Conservation (phyloP, 2,329 filamentous ascomycete genomes). For the Trichoderma brevicompactum region DNA sequence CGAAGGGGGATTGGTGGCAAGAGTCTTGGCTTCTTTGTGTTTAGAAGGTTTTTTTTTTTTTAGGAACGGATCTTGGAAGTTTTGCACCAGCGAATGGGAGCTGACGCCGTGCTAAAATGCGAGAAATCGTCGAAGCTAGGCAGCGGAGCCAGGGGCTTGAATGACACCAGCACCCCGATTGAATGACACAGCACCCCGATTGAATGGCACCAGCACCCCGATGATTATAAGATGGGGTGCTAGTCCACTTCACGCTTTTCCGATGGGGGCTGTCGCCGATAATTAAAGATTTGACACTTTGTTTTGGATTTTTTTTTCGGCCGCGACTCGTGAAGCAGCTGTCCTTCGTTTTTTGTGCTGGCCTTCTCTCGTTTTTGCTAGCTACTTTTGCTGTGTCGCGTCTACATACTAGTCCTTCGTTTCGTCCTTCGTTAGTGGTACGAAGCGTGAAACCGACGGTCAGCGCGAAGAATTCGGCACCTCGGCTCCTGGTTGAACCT, state of each 20-base stretch:
- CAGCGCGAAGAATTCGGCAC: not conserved
- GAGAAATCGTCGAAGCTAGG: not conserved
- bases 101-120: no score
- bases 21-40: not conserved
- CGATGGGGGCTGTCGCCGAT: not conserved
- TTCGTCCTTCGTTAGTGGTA: not conserved
- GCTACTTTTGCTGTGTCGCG: not conserved
- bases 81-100: no score
- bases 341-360: slow-evolving; percentile 16
- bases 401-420: no score
- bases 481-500: not conserved
- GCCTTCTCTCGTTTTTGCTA: not conserved
- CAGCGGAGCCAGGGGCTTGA: slow-evolving; percentile 6
- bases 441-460: no score
- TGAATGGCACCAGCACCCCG: not conserved
- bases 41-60: not conserved
- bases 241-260: not conserved
- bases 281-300: not conserved
- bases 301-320: not conserved
- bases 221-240: slow-evolving; percentile 12
- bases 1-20: slow-evolving; percentile 10
- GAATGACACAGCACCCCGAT: no score
- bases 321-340: slow-evolving; percentile 6
- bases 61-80: not conserved
- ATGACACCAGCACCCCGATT: not conserved